phyloP scores from a whole-genome alignment of 768 basidiomycete genomes.

The Tulasnella sp. region DNA sequence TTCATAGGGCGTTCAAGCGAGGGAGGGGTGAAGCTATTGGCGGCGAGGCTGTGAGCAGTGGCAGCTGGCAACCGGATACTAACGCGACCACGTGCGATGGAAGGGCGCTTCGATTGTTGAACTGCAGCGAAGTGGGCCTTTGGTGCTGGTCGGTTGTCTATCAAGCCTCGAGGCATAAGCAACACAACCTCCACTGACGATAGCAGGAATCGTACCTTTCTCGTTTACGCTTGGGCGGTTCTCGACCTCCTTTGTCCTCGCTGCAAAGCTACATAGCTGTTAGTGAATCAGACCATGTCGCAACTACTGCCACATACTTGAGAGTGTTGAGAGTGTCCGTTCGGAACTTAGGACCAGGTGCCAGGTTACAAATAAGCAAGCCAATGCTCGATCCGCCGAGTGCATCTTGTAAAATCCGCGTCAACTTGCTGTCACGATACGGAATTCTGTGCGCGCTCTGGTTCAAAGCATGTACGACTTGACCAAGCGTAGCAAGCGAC shows the following conservation, averaged over 20 bases:
- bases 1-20: too few relatives aligned
- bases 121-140: conserved; percentile 57
- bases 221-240: conserved; percentile 71
- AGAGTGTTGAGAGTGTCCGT: conserved; percentile 84
- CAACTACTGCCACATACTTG: conserved; percentile 40
- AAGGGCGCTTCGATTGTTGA: conserved; percentile 35
- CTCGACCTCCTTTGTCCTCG: conserved; percentile 74
- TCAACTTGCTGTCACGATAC: conserved; percentile 82
- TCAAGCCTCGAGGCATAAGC: too few relatives aligned
- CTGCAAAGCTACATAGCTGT: conserved; percentile 49
- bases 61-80: conserved; percentile 32
- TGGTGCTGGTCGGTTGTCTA: conserved; percentile 46
- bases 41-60: conserved; percentile 23
- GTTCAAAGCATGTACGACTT: conserved; percentile 74
- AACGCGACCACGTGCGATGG: conserved; percentile 32
- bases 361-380: conserved; percentile 74
- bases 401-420: conserved; percentile 80
- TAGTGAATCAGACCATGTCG: not conserved
- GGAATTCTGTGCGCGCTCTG: conserved; percentile 52
- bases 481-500: conserved; percentile 72
- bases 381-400: conserved; percentile 72
- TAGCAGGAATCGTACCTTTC: conserved; percentile 42
- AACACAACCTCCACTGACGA: not conserved
- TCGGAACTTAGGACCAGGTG: conserved; percentile 68
- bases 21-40: too few relatives aligned